A percentile compares a stretch with the other conserved stretches of the same genome.
Evolutionary conservation across 805 yeast genomes (phyloP).

Genomic region (Komagataella kurtzmanii): DNA sequence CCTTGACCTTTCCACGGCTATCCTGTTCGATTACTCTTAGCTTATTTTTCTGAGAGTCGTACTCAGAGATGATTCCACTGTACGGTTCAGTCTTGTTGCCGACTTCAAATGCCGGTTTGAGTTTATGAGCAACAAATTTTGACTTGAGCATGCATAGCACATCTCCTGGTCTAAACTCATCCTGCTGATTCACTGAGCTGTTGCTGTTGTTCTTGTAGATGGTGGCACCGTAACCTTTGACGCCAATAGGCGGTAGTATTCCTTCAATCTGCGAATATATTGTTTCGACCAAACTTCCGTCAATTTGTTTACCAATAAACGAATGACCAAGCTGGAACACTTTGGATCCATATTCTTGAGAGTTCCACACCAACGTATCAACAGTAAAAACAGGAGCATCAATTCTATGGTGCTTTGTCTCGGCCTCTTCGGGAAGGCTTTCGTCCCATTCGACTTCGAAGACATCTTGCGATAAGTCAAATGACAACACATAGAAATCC

Average conservation of each 20-base stretch:
- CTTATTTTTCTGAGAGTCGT: conserved; percentile 60
- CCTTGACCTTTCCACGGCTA: conserved; percentile 34
- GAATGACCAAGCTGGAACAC: conserved; percentile 31
- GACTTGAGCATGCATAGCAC: conserved; percentile 66
- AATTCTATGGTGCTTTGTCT: background rate
- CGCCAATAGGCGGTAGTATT: conserved; percentile 34
- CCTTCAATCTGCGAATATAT: conserved; percentile 24
- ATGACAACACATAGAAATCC: conserved; percentile 60
- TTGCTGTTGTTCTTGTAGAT: conserved; percentile 47
- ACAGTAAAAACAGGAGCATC: conserved; percentile 30
- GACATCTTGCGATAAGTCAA: conserved; percentile 56
- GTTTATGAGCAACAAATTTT: conserved; percentile 50
- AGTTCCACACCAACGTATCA: conserved; percentile 33
- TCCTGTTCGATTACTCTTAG: conserved; percentile 53
- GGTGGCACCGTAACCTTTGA: conserved; percentile 60
- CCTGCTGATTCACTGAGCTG: conserved; percentile 33
- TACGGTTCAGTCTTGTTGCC: conserved; percentile 43
- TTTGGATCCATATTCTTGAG: conserved; percentile 35
- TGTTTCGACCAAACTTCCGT: conserved; percentile 19
- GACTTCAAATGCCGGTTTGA: conserved; percentile 40
- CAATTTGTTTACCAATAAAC: conserved; percentile 20
- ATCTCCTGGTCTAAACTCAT: conserved; percentile 74
- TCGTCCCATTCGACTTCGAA: conserved; percentile 44
- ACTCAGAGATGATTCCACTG: conserved; percentile 53
- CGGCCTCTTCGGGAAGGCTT: background rate